Evolutionary conservation across 192 early-diverging fungal genomes (phyloP), one percentile per base, ranked within the genome.

Genomic region (Backusella psychrophila): DNA sequence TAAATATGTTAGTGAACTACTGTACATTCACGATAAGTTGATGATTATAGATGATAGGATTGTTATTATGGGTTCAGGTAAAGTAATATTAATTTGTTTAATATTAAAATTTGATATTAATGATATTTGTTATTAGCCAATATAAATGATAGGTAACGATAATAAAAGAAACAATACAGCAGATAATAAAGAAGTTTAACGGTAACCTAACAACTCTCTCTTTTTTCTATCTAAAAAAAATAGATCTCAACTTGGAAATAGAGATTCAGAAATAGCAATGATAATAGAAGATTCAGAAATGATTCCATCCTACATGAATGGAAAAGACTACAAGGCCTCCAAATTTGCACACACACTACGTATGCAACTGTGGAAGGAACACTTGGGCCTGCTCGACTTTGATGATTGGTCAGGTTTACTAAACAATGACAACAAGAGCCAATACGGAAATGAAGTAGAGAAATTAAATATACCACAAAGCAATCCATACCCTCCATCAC

Each of bases 31-130:
- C 84, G 92, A 90, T 74, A 93, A 96, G 77, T 79, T 94, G 38
- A 90, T 97, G 92, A 95, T 97, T 78, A 89, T 96, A 8, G 96
- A 97, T 74, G 96, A 97, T 78, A 85, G 88, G 29, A 89, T 90
- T 66, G 93, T 94, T 59, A 85, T 97, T 52, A 90, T 92, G 82
- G 96, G 96, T 8, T 94, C 93, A 46, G 80, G 80, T 81, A 80
- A 74, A 46, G 11, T 14, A 41, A 46, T 31, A 77, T 23, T 29
- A 35, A 35, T 53, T 15, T 59, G 0, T 14, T 56, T 67, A 29
- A 44, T 63, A 63, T 14, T 29, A 63, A 29, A 14, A 29, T 29
- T 29, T 8, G 11, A 1, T 63, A 26, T 29, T 23, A 63, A 23
- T 29, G 8, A 14, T 4, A 63, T 71, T 9, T 56, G 1, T 49